These are phyloP conservation scores for Durusdinium trenchii DNA, from an alignment of 73 alveolate genomes.

Conservation along the genomic window DNA sequence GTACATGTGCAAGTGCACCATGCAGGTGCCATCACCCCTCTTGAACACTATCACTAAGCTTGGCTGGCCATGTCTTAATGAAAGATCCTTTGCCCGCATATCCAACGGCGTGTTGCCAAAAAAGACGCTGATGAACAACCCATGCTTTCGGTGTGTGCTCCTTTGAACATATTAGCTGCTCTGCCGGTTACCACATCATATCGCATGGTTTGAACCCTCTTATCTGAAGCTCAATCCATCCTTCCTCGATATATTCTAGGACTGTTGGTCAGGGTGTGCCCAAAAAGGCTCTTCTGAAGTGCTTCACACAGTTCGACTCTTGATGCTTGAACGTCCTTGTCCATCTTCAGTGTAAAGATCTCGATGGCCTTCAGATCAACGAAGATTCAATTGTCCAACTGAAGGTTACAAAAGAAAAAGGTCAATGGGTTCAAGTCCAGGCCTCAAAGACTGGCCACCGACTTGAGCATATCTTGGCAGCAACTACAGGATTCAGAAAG, in stretches of 20 bases:
- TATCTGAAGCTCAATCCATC: not conserved
- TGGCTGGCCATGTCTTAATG: not conserved
- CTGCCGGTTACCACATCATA: no score
- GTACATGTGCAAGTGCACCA: no score
- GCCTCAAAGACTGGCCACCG: constrained; percentile 88
- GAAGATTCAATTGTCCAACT: no score
- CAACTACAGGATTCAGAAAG: not conserved
- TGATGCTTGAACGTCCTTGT: not conserved
- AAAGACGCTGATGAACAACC: not conserved
- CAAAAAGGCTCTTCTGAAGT: not conserved
- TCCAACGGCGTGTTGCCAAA: no score
- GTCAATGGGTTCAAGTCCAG: not conserved
- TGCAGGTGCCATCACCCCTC: no score
- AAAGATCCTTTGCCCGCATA: no score
- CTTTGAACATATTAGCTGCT: not conserved
- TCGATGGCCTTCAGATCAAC: not conserved
- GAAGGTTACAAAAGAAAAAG: not conserved
- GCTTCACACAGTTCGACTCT: no score
- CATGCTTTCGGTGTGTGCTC: not conserved
- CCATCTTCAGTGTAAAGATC: not conserved
- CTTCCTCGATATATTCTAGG: not conserved
- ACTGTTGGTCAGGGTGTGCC: not conserved
- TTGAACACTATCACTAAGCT: no score
- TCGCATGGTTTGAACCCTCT: not conserved
- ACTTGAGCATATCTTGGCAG: not conserved